Percentiles rank a stretch among this genome's conserved stretches.
These are phyloP conservation scores for Termitomyces sp. DNA, from an alignment of 768 basidiomycete species.

Conservation along the genomic window DNA sequence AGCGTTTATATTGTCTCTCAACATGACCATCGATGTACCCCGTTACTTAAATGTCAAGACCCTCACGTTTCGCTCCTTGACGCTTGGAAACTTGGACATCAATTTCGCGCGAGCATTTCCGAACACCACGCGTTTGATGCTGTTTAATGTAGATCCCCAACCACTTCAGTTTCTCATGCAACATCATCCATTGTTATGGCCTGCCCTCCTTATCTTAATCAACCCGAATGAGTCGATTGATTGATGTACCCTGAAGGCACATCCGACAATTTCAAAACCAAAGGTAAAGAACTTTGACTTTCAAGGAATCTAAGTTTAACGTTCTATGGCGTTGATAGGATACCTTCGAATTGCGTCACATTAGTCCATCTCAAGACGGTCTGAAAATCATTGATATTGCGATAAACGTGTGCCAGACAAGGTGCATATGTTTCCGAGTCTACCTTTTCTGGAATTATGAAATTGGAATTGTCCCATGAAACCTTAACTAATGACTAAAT, in stretches of 20 bases:
- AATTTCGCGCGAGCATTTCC: background rate
- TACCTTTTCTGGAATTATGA: background rate
- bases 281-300: background rate
- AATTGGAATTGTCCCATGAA: background rate
- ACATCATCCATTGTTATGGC: background rate
- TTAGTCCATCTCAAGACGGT: background rate
- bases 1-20: background rate
- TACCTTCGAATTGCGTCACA: background rate
- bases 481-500: slow-evolving; percentile 19
- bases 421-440: background rate
- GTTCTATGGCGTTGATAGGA: background rate
- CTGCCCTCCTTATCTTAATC: background rate
- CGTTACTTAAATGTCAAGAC: background rate
- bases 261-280: background rate
- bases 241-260: background rate
- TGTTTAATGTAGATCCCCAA: background rate
- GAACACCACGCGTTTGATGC: background rate
- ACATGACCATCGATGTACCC: background rate
- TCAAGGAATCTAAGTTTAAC: background rate
- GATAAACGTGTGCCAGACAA: background rate
- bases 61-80: background rate
- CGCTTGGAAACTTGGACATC: background rate
- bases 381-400: background rate
- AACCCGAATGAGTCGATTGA: background rate
- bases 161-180: background rate